Evolutionary conservation across 116 monocot species (phyloP).

Genomic region (Iris pallida): DNA sequence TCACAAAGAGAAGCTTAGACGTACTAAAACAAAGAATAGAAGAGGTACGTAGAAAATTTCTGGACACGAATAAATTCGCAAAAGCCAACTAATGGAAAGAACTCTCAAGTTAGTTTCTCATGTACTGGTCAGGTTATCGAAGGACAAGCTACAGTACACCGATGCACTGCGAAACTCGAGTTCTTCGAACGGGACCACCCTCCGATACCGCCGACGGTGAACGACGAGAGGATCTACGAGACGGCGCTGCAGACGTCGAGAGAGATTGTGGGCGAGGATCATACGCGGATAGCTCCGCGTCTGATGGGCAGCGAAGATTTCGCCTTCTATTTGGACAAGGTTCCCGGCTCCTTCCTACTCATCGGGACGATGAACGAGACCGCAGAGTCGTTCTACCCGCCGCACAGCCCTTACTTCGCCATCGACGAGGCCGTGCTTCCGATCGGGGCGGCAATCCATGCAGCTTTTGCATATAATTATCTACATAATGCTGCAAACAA

Average conservation of each 20-base stretch:
- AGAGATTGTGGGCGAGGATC: neutral
- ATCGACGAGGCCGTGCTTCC: slow-evolving; percentile 19
- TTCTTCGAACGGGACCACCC: slow-evolving; percentile 16
- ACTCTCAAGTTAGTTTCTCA: neutral
- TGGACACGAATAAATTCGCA: neutral
- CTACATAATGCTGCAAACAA: too few species aligned
- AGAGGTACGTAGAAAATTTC: slow-evolving; percentile 5
- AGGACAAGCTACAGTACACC: slow-evolving; percentile 19
- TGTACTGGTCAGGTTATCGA: slow-evolving; percentile 15
- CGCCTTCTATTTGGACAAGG: slow-evolving; percentile 12
- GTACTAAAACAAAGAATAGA: slow-evolving; percentile 17
- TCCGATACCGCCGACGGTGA: slow-evolving; percentile 3
- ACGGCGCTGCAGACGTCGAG: neutral
- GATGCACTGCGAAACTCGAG: slow-evolving; percentile 17
- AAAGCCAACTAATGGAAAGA: neutral
- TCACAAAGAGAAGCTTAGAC: slow-evolving; percentile 14
- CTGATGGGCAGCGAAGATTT: slow-evolving; percentile 28
- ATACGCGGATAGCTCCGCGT: neutral
- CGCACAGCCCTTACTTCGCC: slow-evolving; percentile 12
- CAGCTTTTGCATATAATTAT: slow-evolving; percentile 4
- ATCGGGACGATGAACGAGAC: slow-evolving; percentile 13
- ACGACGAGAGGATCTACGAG: slow-evolving; percentile 12
- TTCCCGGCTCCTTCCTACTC: slow-evolving; percentile 6
- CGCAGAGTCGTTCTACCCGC: neutral
- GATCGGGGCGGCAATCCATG: slow-evolving; percentile 17